Base-by-base conservation (phyloP, 2,329 filamentous ascomycete genomes). In the Trichoderma atrobrunneum region DNA sequence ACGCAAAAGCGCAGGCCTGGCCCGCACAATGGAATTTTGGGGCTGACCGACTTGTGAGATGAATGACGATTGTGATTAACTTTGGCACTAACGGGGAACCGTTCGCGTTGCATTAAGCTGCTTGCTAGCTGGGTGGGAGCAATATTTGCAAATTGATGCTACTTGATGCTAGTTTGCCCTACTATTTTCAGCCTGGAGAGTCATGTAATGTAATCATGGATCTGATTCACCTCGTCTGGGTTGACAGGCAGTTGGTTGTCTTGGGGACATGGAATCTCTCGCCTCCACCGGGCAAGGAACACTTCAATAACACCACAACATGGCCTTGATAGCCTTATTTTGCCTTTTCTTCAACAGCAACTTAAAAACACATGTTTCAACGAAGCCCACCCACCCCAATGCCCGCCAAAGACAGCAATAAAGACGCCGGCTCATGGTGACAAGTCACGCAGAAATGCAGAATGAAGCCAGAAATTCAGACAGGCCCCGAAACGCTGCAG, bases 61-160 rank as follows among this genome's bases (percentile, higher is more conserved):
- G 63, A n/a, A 66, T 66, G 63, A 66, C 63, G 63, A 66, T 66
- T 51, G 28, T 65, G 43, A 54, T 65, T 51, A 32, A 54, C 39
- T 65, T 65, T 65, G 43, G 43, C 62, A 65, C 62, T 54, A 59
- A 54, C 51, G 64, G 30, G 51, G 63, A 60, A 60, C 8, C 56
- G 30, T 60, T 60, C 56, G n/a, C 56, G 56, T n/a, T 34, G 32
- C 32, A 68, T 57, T 39, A 59, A 67, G 30, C 64, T 67, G 48
- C 26, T 11, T 36, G 30, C 39, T 65, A 18, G 18, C 43, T 24
- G 4, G n/a, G 43, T 21, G 43, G 43, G 43, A 51, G 61, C 61
- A 63, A 63, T 63, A 63, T 30, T 62, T 59, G 26, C 56, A 28
- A 59, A 59, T 59, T 59, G 43, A 12, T 51, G 32, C 36, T 26